These are phyloP conservation scores for Phytophthora lateralis DNA, from an alignment of 352 stramenopile genomes.

Conservation along the genomic window DNA sequence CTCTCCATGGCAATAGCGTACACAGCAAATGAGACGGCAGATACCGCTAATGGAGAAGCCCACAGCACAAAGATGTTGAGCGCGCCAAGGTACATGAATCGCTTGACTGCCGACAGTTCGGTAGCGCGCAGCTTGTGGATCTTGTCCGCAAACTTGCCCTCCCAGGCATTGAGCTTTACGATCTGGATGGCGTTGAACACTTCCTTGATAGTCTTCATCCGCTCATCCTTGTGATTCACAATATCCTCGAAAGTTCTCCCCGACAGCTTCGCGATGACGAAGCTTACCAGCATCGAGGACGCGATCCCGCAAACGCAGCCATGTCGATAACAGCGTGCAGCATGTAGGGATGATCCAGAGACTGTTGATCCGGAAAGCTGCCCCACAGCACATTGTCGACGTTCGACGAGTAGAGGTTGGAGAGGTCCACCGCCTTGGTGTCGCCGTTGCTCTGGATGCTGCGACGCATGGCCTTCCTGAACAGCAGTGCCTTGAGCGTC, in stretches of 20 bases:
- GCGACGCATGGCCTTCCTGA: slow-evolving; percentile 47
- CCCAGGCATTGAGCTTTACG: slow-evolving; percentile 96
- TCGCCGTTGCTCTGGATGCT: slow-evolving; percentile 25
- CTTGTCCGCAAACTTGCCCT: slow-evolving; percentile 82
- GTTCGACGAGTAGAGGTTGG: slow-evolving; percentile 94
- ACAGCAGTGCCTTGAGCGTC: slow-evolving; percentile 48
- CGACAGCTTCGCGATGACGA: slow-evolving; percentile 55
- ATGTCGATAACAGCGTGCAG: slow-evolving; percentile 45
- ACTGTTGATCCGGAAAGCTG: slow-evolving; percentile 47
- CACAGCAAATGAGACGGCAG: slow-evolving; percentile 50
- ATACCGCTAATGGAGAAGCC: slow-evolving; percentile 51
- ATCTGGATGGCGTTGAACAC: slow-evolving; percentile 93
- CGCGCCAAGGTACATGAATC: slow-evolving; percentile 46
- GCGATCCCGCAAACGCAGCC: slow-evolving; percentile 56
- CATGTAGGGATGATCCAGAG: slow-evolving; percentile 57
- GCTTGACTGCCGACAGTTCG: slow-evolving; percentile 83
- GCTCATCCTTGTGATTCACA: slow-evolving; percentile 86
- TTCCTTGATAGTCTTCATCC: slow-evolving; percentile 93
- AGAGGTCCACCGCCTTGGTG: slow-evolving; percentile 64
- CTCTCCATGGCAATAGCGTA: slow-evolving; percentile 48
- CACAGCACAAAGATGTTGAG: slow-evolving; percentile 68
- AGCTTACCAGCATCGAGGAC: slow-evolving; percentile 44
- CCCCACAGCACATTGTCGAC: slow-evolving; percentile 57
- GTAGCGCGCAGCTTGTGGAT: slow-evolving; percentile 67
- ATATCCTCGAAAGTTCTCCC: slow-evolving; percentile 70